A percentile compares a stretch with the other conserved stretches of the same genome.
Conservation (phyloP, 305 asterid species). For the Fraxinus latifolia region DNA sequence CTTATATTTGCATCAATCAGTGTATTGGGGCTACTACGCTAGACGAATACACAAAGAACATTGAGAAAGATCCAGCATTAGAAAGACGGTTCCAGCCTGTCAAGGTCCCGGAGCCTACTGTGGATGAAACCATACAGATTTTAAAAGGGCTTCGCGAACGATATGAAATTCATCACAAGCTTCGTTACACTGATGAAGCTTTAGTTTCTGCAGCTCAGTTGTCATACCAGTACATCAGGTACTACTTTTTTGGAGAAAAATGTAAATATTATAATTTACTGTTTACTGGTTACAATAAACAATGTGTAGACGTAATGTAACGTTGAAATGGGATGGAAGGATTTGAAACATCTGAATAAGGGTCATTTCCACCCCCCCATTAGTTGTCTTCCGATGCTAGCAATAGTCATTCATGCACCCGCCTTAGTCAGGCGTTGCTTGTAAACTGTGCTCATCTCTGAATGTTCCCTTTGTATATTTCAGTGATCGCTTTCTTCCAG, state of each 20-base stretch:
- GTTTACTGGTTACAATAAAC: neutral
- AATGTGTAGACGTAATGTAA: neutral
- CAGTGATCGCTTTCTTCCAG: no score
- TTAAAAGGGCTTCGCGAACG: constrained; percentile 89
- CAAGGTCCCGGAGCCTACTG: constrained; percentile 92
- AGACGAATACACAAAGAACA: constrained; percentile 89
- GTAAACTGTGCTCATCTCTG: no score
- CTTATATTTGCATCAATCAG: constrained; percentile 29
- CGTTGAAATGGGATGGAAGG: neutral
- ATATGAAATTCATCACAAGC: constrained; percentile 95
- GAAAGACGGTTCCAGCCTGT: constrained; percentile 98
- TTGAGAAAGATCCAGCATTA: constrained; percentile 93
- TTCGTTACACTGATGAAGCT: constrained; percentile 89
- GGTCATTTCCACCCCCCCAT: neutral
- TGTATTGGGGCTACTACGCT: constrained; percentile 97
- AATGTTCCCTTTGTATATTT: no score
- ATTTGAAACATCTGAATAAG: neutral
- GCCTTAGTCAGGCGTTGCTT: neutral
- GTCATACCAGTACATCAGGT: constrained; percentile 95
- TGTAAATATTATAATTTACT: neutral
- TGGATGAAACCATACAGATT: constrained; percentile 87
- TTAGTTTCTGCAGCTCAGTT: constrained; percentile 86
- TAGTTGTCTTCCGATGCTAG: neutral
- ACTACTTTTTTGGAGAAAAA: neutral
- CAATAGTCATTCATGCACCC: neutral